Base-by-base conservation (phyloP, 805 yeast genomes). In the Torulaspora maleeae region DNA sequence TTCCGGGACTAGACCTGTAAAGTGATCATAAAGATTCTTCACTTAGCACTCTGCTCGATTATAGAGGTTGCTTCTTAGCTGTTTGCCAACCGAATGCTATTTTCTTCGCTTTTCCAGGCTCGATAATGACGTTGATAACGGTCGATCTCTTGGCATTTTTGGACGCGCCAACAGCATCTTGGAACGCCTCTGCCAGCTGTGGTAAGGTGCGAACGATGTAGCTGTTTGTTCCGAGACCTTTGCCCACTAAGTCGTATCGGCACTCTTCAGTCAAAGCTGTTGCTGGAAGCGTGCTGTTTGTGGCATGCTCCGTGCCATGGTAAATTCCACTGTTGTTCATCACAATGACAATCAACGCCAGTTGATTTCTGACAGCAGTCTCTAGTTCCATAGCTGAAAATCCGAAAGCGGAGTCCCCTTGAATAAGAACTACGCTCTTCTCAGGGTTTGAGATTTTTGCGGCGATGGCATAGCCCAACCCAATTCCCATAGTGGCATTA, bases 381-480 rank as follows among this genome's bases (percentile, higher is more conserved):
- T 83, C 89, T n/a, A 83, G 50, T 52, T 83, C 90, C 73, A 82
- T 73, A 0, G 79, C 86, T 5, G 84, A 78, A 56, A 83, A 83
- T 2, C 89, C 89, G 66, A 83, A 80, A 2, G 89, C 89, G 1
- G 89, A 82, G 59, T 83, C 89, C 5, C 89, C 90, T 59, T 80
- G 83, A 25, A 83, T 77, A 5, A 82, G 77, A 3, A 83, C 62
- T 0, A 81, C 79, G 5, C 67, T 60, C 35, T 70, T 65, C 0
- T 64, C 55, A 1, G 78, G 79, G 10, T 65, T 46, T 0, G 77
- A 70, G 1, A 63, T 63, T 51, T 77, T 79, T 2, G 86, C 76
- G 0, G 86, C 80, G 49, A 83, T 76, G 1, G 84, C 82, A 55
- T 83, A 83, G 0, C 87, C 86, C 13, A 82, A 45, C 0, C 88